Base-by-base conservation (phyloP, 208 protist species). In the Crithidia expoeki region DNA sequence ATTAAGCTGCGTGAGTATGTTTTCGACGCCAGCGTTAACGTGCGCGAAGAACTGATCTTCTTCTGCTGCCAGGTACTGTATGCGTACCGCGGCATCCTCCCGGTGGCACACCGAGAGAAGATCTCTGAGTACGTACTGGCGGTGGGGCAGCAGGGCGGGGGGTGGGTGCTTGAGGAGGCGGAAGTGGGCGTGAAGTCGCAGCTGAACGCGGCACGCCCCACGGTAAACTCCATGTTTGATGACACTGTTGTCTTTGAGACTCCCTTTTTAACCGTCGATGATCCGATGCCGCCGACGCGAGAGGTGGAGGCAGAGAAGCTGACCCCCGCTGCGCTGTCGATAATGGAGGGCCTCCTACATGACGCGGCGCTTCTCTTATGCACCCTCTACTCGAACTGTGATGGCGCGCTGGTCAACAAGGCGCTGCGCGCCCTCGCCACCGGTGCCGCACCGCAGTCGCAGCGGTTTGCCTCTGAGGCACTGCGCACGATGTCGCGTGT, bases 11-110 rank as follows among this genome's bases (percentile, higher is more conserved):
- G 92, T 27, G 70, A 75, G 61, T 88, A 86, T 73, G 58, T 96
- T 52, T 90, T 85, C 55, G 92, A 96, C 71, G 85, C 88, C 25
- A 96, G 92, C 75, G 89, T 94, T 76, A 89, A 70, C 70, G 87
- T 96, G 19, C 85, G 92, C 12, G 80, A 93, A 66, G 92, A 96
- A 84, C 79, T 96, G 55, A 89, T 93, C 59, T 94, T 87, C 76
- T 94, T 94, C 76, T 81, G 79, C 58, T 86, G 78, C 64, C 77
- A 84, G 44, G 72, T 94, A 7, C 68, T 96, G n/a, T 83, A 91
- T 77, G 68, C 81, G 51, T 94, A 94, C 76, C 75, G 57, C 68
- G 74, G 56, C 65, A 74, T 62, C 32, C 62, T 82, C 59, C 32
- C 75, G 16, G n/a, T 47, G 21, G 57, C 49, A 34, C 27, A 72